Evolutionary conservation across 2,329 filamentous ascomycete species (phyloP), one percentile per base, ranked within the genome.

Genomic region (Cyclaneusma minus): DNA sequence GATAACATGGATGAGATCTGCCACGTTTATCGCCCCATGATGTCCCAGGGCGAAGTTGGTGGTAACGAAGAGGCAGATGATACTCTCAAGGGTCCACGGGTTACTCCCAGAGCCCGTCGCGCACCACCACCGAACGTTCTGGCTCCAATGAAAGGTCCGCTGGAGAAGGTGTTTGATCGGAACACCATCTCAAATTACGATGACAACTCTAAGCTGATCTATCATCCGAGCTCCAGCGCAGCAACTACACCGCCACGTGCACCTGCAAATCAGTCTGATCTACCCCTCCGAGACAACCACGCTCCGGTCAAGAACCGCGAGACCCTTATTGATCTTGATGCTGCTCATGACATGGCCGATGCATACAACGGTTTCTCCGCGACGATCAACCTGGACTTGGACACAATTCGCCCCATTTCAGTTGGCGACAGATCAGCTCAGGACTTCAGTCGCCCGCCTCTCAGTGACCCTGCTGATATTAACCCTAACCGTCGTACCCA

Each of bases 101-200:
- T n/a, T n/a, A n/a, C n/a, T n/a, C n/a, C 10, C 9, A 68, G 68
- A 39, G 48, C 55, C 8, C 50, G 63, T 8, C 58, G 69, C 11
- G 54, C 64, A 28, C 62, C 65, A 11, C 68, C 68, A 1, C 68
- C 69, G 3, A 63, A 70, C 24, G 58, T 62, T 14, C 51, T 74
- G 5, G 62, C 66, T 2, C 62, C 64, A 1, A 51, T 69, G 33
- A 66, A 62, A 35, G 67, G 58, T 7, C 70, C 70, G 0, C 47
- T 76, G 4, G 69, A 75, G 36, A 74, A 72, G 34, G 54, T 76
- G 0, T 76, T 76, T 40, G 70, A 76, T 31, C 68, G 68, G 4
- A 69, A 74, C 41, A 74, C 70, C 1, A 62, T 70, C 17, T 67
- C 68, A 2, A 70, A 61, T 33, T 76, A 76, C 34, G 61, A 70